Evolutionary conservation across 1,284 basidiomycete species (phyloP), one percentile per base, ranked within the genome.

Genomic region (Tilletia indica): DNA sequence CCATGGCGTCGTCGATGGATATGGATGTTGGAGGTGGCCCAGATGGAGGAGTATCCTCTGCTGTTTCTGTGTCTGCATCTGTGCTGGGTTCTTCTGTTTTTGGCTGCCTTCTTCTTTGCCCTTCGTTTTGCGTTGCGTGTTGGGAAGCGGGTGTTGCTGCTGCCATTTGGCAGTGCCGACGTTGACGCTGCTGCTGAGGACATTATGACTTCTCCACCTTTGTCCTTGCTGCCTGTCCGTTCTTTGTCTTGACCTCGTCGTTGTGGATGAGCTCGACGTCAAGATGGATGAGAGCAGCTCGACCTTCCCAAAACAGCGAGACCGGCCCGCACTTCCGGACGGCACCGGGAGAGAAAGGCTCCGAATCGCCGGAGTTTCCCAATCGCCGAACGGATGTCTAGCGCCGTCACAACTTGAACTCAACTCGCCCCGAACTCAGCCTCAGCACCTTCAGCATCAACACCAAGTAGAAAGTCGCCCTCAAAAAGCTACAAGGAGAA

Each of bases 31-130:
- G 45, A 25, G 69, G 56, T 31, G 71, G 14, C 25, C 36, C 51
- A 1, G 71, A 49, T 25, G 51, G 21, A 11, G 51, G 12, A 48
- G 47, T 54, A 19, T 11, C 51, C n/a, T 19, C 48, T 68, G 67
- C 48, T 21, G n/a, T 49, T 14, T 31, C 12, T 49, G n/a, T 9
- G 21, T 14, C 21, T 68, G 25, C 67, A 11, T 42, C 67, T 36
- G 39, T 25, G 34, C 45, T 5, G 8, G 25, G 21, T 16, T 47
- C 70, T 54, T 48, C 38, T 31, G 48, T 19, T 42, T 42, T 49
- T 19, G 67, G 70, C 63, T 80, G 76, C 68, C 74, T 83, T 83
- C 73, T 78, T 78, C 73, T 83, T 83, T 34, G 73, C 74, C 36
- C 82, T 70, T 4, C 82, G 73, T 71, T 79, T 83, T 11, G 82